Evolutionary conservation across 2,329 filamentous ascomycete species (phyloP).

Genomic region (Aspergillus intermedius): DNA sequence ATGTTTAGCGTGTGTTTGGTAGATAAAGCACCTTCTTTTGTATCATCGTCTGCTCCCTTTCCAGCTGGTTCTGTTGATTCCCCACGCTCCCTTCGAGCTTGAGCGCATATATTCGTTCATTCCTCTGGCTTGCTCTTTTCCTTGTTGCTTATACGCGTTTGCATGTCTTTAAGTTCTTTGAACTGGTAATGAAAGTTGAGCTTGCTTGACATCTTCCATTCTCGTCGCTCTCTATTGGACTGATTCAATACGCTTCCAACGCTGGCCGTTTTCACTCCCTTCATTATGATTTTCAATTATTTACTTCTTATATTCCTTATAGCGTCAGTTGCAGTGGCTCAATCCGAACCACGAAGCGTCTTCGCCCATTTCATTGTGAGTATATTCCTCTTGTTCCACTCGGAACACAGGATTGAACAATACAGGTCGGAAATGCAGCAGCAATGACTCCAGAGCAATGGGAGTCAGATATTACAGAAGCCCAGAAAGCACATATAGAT

Average conservation of each 20-base stretch:
- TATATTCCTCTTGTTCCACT: not conserved
- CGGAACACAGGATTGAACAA: not conserved
- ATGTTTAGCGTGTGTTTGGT: not conserved
- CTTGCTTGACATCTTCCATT: too few relatives aligned
- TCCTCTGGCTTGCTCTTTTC: too few relatives aligned
- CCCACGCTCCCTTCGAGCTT: too few relatives aligned
- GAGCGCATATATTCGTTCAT: too few relatives aligned
- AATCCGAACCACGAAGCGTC: slow-evolving; percentile 18
- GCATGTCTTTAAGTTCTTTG: too few relatives aligned
- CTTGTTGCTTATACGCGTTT: too few relatives aligned
- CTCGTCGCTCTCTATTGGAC: too few relatives aligned
- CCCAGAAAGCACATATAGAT: slow-evolving; percentile 25
- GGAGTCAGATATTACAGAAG: slow-evolving; percentile 21
- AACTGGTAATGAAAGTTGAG: too few relatives aligned
- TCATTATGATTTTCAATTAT: slow-evolving; percentile 8
- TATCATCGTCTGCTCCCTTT: not conserved
- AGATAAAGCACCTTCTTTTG: not conserved
- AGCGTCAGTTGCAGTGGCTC: slow-evolving; percentile 4
- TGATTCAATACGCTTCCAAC: too few relatives aligned
- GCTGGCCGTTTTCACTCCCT: too few relatives aligned
- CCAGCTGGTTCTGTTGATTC: too few relatives aligned
- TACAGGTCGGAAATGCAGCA: slow-evolving; percentile 22
- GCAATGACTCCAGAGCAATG: slow-evolving; percentile 18
- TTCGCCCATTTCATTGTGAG: slow-evolving; percentile 33
- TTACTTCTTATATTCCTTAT: slow-evolving; percentile 8